Conservation (phyloP, 2,329 filamentous ascomycete species). For the Penicillium rolfsii region DNA sequence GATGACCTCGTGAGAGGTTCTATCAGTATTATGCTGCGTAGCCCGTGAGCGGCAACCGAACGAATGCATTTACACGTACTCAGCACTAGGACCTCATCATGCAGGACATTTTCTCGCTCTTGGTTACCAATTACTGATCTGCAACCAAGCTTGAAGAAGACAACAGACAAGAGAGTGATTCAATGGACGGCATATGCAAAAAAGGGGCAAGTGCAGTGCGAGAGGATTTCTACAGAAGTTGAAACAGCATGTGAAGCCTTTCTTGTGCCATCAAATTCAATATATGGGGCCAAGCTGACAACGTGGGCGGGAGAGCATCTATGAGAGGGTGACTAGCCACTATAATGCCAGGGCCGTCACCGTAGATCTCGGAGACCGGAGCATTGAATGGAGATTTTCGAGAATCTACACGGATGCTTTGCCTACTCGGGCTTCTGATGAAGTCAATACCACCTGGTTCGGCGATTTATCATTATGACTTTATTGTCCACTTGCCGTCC, state of each 20-base stretch:
- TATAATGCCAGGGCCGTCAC: not conserved
- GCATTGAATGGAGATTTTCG: not conserved
- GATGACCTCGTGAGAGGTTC: not conserved
- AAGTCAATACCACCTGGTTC: not conserved
- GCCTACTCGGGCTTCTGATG: not conserved
- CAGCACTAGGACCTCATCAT: not conserved
- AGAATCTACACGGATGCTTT: not conserved
- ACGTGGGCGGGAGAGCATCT: not conserved
- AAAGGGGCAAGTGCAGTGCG: not conserved
- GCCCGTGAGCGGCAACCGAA: not conserved
- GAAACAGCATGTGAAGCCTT: not conserved
- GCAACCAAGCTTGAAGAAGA: not conserved
- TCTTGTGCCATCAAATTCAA: not conserved
- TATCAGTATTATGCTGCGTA: not conserved
- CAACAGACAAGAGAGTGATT: not conserved
- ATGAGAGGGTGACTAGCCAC: not conserved
- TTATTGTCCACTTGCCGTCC: not conserved
- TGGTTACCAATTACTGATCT: not conserved
- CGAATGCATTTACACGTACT: not conserved
- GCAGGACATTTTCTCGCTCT: not conserved
- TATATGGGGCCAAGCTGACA: not conserved
- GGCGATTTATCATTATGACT: not conserved
- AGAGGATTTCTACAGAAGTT: not conserved
- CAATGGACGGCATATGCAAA: not conserved
- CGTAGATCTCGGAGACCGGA: constrained; percentile 5